Base-by-base conservation (phyloP, 768 basidiomycete species). In the Amanita inopinata region DNA sequence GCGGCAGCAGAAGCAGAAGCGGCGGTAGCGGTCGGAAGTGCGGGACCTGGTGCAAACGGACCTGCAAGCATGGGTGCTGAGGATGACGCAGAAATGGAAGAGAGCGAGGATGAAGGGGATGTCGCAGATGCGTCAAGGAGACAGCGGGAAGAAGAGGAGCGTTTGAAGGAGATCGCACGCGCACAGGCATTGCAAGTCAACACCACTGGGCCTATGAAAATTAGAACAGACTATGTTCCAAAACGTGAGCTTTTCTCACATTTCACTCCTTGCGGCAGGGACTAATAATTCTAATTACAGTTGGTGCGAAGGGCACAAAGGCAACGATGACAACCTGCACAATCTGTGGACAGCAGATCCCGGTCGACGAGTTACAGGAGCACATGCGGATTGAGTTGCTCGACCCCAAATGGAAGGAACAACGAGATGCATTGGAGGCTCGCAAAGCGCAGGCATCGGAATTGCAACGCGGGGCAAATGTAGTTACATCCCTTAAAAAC, bases 351-450 rank as follows among this genome's bases (percentile, higher is more conserved):
- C 93, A 98, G 60, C 84, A 91, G 61, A 87, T 99, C 27, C 83
- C 96, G 19, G 83, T 93, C 53, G 87, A 96, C 63, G 94, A 98
- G 59, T 67, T 98, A 33, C 79, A 94, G 52, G 93, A 98, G 58
- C 96, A 98, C 61, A 92, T 97, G 79, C 88, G 96, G 53, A 98
- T 98, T 57, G 96, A 99, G 59, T 62, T 97, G 48, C 75, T 99
- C 52, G 96, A 99, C 63, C 96, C 96, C 31, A 80, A 83, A 59
- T 99, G 94, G 93, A 97, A 97, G 61, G 90, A 92, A 49, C 90
- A 94, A 59, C 85, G 94, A 50, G 84, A 91, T 54, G 74, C 66
- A 8, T 64, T 93, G 53, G 96, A 99, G 59, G 76, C 83, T 24
- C 85, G 93, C 59, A 89, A 90, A 57, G 84, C 86, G 4, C 85